A percentile compares a stretch with the other conserved stretches of the same genome.
These are phyloP conservation scores for Gryganskiella cystojenkinii DNA, from an alignment of 192 early-diverging fungal genomes.

Conservation along the genomic window DNA sequence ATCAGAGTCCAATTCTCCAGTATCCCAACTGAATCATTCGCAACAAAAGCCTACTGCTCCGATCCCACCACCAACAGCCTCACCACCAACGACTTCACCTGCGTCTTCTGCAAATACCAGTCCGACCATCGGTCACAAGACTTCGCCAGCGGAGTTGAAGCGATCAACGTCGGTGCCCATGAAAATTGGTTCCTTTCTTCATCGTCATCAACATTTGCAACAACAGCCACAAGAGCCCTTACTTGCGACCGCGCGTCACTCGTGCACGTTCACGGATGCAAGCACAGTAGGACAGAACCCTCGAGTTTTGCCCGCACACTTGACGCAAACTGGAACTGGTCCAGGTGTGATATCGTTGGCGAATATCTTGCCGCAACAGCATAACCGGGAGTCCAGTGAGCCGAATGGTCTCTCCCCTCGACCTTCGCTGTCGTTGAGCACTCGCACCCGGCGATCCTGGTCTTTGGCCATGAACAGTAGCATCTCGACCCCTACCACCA, in stretches of 20 bases:
- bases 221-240: not conserved
- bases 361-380: not conserved
- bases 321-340: not conserved
- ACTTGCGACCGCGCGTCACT: constrained; percentile 3
- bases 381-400: not conserved
- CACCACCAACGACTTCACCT: not conserved
- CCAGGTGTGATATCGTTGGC: not conserved
- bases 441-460: constrained; percentile 20
- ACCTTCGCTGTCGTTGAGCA: constrained; percentile 8
- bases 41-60: not conserved
- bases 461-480: constrained; percentile 15
- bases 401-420: not conserved
- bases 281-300: constrained; percentile 24
- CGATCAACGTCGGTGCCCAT: constrained; percentile 27
- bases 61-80: not conserved
- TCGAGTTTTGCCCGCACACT: not conserved
- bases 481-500: not conserved
- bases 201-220: constrained; percentile 15
- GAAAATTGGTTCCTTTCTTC: constrained; percentile 36
- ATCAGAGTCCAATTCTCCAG: constrained; percentile 24
- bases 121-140: not conserved
- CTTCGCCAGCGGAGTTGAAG: constrained; percentile 1
- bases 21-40: not conserved
- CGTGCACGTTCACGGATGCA: constrained; percentile 23
- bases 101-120: not conserved